Evolutionary conservation across 2,329 filamentous ascomycete species (phyloP).

Genomic region (Camillea tinctor): DNA sequence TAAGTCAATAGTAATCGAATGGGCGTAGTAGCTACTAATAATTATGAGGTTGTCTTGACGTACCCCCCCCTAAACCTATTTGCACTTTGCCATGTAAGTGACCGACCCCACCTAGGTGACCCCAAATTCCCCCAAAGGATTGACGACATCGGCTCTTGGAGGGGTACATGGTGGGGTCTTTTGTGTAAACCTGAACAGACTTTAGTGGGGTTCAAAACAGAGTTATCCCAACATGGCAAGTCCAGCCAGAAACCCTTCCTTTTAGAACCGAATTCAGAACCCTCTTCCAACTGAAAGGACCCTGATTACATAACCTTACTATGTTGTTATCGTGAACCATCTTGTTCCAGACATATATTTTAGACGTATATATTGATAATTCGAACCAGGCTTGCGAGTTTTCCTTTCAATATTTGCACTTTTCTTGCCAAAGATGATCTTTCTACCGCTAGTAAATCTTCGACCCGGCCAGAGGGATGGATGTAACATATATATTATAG

Average conservation of each 20-base stretch:
- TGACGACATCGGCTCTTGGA: slow-evolving; percentile 19
- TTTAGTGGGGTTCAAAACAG: slow-evolving; percentile 1
- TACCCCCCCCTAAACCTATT: no score
- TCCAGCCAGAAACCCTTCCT: slow-evolving; percentile 9
- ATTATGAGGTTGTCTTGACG: neutral
- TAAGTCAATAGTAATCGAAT: no score
- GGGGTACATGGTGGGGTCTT: slow-evolving; percentile 10
- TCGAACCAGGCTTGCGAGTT: no score
- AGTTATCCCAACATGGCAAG: slow-evolving; percentile 15
- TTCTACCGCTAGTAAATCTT: no score
- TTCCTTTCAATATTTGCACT: no score
- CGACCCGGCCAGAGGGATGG: no score
- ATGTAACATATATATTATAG: no score
- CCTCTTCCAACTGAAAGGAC: neutral
- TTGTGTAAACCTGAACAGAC: neutral
- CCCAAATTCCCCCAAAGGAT: slow-evolving; percentile 7
- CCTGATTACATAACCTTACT: neutral
- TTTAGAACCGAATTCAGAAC: neutral
- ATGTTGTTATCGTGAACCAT: neutral
- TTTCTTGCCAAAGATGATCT: no score
- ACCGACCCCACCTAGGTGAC: no score
- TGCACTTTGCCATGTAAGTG: no score
- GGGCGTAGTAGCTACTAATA: neutral
- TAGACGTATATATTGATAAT: no score
- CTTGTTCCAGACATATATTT: no score